phyloP scores from a whole-genome alignment of 1,284 basidiomycete species.

The Porodaedalea pini region DNA sequence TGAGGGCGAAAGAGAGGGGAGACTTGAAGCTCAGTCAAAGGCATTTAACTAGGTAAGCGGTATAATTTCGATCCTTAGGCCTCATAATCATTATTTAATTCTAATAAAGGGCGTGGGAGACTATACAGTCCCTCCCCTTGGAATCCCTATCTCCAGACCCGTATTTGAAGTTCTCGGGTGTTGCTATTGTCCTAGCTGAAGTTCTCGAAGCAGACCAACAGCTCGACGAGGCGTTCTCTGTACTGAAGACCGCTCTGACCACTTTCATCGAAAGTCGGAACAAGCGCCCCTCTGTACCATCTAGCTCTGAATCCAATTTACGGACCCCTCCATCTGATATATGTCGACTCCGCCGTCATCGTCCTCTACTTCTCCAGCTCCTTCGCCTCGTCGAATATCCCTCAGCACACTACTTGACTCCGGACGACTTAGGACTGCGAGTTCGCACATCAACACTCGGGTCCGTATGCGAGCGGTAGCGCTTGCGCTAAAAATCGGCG shows the following conservation, averaged over 20 bases:
- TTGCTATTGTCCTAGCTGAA: slow-evolving; percentile 62
- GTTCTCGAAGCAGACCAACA: slow-evolving; percentile 51
- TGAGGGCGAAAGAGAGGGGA: slow-evolving; percentile 59
- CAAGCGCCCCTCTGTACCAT: neutral
- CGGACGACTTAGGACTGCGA: slow-evolving; percentile 1
- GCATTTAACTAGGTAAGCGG: slow-evolving; percentile 51
- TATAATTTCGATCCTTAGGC: neutral
- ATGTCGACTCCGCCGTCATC: neutral
- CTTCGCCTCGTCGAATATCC: neutral
- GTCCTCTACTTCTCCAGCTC: neutral
- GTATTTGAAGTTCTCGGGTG: slow-evolving; percentile 66
- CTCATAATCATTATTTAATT: neutral
- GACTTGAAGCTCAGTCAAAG: slow-evolving; percentile 54
- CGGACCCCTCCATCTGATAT: neutral
- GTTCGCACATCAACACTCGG: slow-evolving; percentile 32
- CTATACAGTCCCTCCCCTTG: slow-evolving; percentile 47
- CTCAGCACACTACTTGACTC: neutral
- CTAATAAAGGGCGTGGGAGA: slow-evolving; percentile 56
- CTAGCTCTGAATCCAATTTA: no score
- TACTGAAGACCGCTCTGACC: slow-evolving; percentile 39
- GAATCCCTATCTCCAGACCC: slow-evolving; percentile 48
- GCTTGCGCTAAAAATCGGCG: slow-evolving; percentile 65
- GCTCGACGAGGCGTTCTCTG: slow-evolving; percentile 48
- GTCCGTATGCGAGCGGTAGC: slow-evolving; percentile 60
- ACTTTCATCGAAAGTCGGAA: neutral